phyloP scores from a whole-genome alignment of 306 rosid genomes.

The Mimosa bimucronata region DNA sequence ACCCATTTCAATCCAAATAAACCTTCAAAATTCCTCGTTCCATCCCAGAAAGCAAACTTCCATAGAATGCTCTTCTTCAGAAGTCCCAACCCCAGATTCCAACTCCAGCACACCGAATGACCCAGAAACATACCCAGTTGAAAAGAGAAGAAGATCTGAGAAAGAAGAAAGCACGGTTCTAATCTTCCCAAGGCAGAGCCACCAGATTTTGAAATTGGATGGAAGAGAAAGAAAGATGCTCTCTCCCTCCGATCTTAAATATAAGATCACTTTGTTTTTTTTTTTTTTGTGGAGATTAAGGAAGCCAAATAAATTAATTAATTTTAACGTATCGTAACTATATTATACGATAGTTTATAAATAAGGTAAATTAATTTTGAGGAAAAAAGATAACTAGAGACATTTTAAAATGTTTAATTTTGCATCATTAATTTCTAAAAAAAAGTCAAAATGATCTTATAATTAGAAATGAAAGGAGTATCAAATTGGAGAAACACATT shows the following conservation, averaged over 20 bases:
- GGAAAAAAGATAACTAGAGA: too few relatives aligned
- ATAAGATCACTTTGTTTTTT: too few relatives aligned
- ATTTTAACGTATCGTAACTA: too few relatives aligned
- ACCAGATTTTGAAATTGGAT: constrained; percentile 80
- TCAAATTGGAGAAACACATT: constrained; percentile 70
- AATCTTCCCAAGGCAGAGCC: constrained; percentile 64
- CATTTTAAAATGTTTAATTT: too few relatives aligned
- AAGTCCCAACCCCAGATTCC: constrained; percentile 58
- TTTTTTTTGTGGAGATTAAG: too few relatives aligned
- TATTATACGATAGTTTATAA: too few relatives aligned
- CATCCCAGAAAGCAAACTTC: constrained; percentile 43
- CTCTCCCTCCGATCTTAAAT: too few relatives aligned
- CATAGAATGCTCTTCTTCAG: constrained; percentile 47
- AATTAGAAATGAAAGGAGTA: too few relatives aligned
- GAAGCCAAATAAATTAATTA: too few relatives aligned
- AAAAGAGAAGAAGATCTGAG: constrained; percentile 81
- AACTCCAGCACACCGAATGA: constrained; percentile 54
- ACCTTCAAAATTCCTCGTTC: constrained; percentile 36
- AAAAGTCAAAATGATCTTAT: too few relatives aligned
- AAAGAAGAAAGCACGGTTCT: constrained; percentile 38
- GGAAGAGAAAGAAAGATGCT: constrained; percentile 92
- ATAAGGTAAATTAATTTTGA: too few relatives aligned
- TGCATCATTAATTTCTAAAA: too few relatives aligned
- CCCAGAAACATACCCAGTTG: constrained; percentile 73
- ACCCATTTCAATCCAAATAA: constrained; percentile 34